A percentile compares a stretch with the other conserved stretches of the same genome.
Conservation (phyloP, 352 stramenopile species). For the Thraustochytrium striatum region DNA sequence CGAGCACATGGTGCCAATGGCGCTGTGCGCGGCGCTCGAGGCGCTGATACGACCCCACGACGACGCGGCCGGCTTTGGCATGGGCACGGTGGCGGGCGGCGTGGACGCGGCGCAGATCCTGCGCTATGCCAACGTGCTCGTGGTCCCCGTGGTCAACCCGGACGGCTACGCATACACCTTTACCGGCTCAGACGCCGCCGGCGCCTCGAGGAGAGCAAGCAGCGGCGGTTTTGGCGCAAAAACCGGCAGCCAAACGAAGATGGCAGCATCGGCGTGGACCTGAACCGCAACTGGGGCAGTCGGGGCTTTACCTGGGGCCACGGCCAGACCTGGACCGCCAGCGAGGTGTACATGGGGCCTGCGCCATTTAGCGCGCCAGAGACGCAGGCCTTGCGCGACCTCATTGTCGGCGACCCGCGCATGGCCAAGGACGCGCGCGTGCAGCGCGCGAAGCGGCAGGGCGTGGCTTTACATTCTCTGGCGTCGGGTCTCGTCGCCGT, state of each 20-base stretch:
- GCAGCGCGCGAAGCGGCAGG: not conserved
- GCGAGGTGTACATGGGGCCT: conserved; percentile 38
- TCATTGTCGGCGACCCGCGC: not conserved
- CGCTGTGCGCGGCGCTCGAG: not conserved
- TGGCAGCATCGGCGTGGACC: conserved; percentile 19
- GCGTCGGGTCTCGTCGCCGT: conserved; percentile 9
- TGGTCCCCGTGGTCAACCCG: conserved; percentile 33
- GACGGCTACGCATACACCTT: conserved; percentile 41
- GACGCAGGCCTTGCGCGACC: conserved; percentile 21
- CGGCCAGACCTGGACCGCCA: conserved; percentile 37
- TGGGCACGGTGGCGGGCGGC: too few species aligned
- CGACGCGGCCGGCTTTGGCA: not conserved
- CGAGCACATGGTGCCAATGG: conserved; percentile 39
- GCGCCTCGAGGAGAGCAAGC: conserved; percentile 5
- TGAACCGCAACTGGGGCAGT: conserved; percentile 37
- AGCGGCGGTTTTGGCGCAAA: conserved; percentile 41
- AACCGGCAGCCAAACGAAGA: conserved; percentile 33
- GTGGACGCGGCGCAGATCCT: too few species aligned
- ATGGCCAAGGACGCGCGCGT: not conserved
- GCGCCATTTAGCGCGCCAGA: conserved; percentile 3
- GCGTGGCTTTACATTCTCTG: not conserved
- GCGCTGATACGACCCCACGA: too few species aligned
- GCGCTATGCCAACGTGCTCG: not conserved
- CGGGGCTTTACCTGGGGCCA: conserved; percentile 37
- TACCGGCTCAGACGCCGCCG: not conserved